Evolutionary conservation across 2,329 filamentous ascomycete genomes (phyloP), one percentile per base, ranked within the genome.

Genomic region (Fusarium camptoceras): DNA sequence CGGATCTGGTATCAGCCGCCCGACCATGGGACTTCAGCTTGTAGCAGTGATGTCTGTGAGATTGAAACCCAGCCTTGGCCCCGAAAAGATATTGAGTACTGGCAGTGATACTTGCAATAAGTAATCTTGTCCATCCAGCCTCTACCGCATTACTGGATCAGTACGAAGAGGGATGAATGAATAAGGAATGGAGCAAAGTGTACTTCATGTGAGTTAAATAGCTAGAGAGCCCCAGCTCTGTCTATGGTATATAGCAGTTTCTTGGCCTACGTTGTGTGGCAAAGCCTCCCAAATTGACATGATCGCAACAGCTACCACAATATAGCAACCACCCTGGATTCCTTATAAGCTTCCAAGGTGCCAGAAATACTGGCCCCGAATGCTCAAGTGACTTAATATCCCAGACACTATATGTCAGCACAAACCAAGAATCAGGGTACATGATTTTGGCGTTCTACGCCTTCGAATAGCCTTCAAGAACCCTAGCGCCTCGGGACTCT

Each of bases 171-270:
- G 18, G 1, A 4, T 18, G 18, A 4, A 37, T 11, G 34, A 6
- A n/a, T 6, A n/a, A 37, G 0, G 1, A n/a, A 11, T 1, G 6
- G 5, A 37, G 9, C 6, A 3, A n/a, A 37, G 0, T 37, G 18
- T 37, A 1, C 18, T 37, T n/a, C 18, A 37, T 37, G 10, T n/a
- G 6, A 37, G 6, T 2, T 2, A 12, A n/a, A 12, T 37, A 11
- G 2, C 18, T 37, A n/a, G 2, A 12, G 34, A 37, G 18, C 34
- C 18, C 34, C 18, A n/a, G 34, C 18, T 11, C 3, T 0, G 18
- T 37, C 34, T n/a, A 37, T 7, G 6, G 1, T 37, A 37, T 6
- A n/a, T n/a, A n/a, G n/a, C 18, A 37, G 1, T 37, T 1, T n/a
- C 31, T 18, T 18, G 16, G 31, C 8, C 31, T 5, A 34, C 18